These are phyloP conservation scores for Skeletonema tropicum DNA, from an alignment of 108 stramenopile species.

Conservation along the genomic window DNA sequence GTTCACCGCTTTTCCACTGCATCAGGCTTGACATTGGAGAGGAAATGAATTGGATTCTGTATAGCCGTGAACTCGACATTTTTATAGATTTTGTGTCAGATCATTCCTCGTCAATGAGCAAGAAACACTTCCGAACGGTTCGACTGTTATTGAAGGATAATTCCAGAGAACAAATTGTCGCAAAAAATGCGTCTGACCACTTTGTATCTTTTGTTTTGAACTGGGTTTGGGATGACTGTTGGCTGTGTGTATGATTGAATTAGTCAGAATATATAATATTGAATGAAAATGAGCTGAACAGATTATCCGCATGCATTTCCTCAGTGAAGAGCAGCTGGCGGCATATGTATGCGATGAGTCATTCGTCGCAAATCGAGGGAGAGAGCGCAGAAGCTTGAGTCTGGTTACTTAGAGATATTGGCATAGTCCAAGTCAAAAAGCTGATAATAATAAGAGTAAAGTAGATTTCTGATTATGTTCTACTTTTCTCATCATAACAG, in stretches of 20 bases:
- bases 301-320: not conserved
- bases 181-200: slow-evolving; percentile 5
- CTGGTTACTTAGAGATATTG: not conserved
- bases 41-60: not conserved
- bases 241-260: not conserved
- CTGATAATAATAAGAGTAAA: too few relatives aligned
- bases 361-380: too few relatives aligned
- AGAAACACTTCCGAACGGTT: slow-evolving; percentile 6
- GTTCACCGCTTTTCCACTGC: not conserved
- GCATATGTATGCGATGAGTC: not conserved
- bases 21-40: not conserved
- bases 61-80: not conserved
- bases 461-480: too few relatives aligned
- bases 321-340: not conserved
- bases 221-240: slow-evolving; percentile 30
- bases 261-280: not conserved
- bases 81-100: not conserved
- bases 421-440: not conserved
- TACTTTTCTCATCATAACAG: too few relatives aligned
- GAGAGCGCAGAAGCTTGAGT: not conserved
- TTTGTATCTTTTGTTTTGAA: slow-evolving; percentile 18
- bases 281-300: too few relatives aligned
- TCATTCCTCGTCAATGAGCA: not conserved
- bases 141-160: slow-evolving; percentile 20
- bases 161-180: not conserved